Base-by-base conservation (phyloP, 768 basidiomycete genomes). In the Naganishia vishniacii region DNA sequence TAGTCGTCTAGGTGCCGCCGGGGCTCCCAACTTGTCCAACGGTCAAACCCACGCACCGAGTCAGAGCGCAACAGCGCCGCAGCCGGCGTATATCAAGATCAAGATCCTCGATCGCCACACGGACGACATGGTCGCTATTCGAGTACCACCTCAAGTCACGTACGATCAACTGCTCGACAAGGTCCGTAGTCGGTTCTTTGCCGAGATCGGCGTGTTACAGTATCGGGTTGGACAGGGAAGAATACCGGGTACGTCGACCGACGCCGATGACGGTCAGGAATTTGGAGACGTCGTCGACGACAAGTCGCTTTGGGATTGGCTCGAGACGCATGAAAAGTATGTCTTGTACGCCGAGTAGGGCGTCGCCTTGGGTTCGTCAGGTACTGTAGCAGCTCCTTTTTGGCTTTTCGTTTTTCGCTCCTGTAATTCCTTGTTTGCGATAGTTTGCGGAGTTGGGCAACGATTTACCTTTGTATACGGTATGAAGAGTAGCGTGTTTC, bases 71-170 rank as follows among this genome's bases (percentile, higher is more conserved):
- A 56, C 32, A 1, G 53, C 53, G 7, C 53, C 53, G 53, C 71
- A 72, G 63, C 74, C 78, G 9, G 88, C 93, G 25, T 98, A 92
- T 78, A 83, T 98, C 69, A 99, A 98, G 80, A 95, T 99, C 80
- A 99, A 99, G 80, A 91, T 99, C 47, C 95, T 95, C 75, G 89
- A 95, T 79, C 84, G 89, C 41, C 82, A 87, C 62, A 87, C 91
- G 26, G 93, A 98, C 73, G 95, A 99, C 76, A 80, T 98, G 61
- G 91, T 98, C 67, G 95, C 95, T 4, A 95, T 98, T 62, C 86
- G 95, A 15, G 94, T 98, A 29, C 92, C 94, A 73, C 95, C 95
- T 25, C 84, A 83, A 58, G 92, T 98, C 42, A 85, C 88, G 8
- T 87, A 89, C 71, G 80, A 78, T 11, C 91, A 94, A 72, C 81